These are phyloP conservation scores for Carex littledalei DNA, from an alignment of 176 grass and related monocot species.

Conservation along the genomic window DNA sequence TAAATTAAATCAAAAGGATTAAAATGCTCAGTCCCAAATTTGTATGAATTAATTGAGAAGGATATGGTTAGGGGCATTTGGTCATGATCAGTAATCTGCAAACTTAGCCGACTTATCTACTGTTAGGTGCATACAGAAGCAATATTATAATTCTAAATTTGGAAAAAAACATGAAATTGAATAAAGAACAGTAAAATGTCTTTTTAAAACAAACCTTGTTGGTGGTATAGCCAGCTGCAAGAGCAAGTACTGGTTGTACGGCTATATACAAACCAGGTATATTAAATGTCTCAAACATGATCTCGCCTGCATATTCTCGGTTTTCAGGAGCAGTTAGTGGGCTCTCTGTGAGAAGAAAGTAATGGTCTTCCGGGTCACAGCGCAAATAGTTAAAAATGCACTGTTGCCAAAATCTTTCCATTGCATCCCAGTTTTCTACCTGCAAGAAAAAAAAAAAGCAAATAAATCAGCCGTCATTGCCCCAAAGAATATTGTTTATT, in stretches of 20 bases:
- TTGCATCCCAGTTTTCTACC: slow-evolving; percentile 97
- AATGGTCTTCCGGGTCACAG: slow-evolving; percentile 92
- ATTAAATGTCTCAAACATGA: slow-evolving; percentile 99
- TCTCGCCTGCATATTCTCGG: slow-evolving; percentile 85
- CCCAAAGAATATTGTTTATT: not conserved
- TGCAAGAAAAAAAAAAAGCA: not conserved
- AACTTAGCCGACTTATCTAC: not conserved
- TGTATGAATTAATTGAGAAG: not conserved
- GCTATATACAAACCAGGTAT: slow-evolving; percentile 89
- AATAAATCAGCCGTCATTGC: not conserved
- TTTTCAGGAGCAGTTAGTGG: slow-evolving; percentile 83
- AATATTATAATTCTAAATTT: slow-evolving; percentile 3
- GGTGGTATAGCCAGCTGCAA: slow-evolving; percentile 93
- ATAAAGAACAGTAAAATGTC: not conserved
- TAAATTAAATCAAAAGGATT: not conserved
- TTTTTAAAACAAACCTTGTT: slow-evolving; percentile 56
- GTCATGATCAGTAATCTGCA: not conserved
- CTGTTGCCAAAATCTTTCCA: slow-evolving; percentile 99
- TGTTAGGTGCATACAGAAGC: not conserved
- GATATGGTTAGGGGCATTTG: not conserved
- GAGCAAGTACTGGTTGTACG: slow-evolving; percentile 84
- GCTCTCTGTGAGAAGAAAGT: slow-evolving; percentile 92
- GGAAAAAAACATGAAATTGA: not conserved
- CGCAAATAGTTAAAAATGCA: slow-evolving; percentile 93
- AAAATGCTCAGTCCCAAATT: not conserved